Base-by-base conservation (phyloP, 31 red algal species). In the Bonnemaisonia californica region DNA sequence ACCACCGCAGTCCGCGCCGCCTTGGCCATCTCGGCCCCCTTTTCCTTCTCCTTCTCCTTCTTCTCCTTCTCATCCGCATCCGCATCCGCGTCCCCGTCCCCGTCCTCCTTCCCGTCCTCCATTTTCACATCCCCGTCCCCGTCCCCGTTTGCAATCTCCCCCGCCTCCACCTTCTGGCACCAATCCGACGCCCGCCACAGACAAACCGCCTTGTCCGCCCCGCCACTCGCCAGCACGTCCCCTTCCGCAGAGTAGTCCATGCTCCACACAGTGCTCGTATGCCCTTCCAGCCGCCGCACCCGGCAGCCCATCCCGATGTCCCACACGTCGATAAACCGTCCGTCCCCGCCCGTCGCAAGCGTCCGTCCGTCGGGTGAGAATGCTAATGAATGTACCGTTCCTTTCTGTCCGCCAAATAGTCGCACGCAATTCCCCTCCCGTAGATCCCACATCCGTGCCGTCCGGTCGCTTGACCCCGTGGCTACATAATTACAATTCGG, bases 401-500 rank as follows among this genome's bases (percentile, higher is more conserved):
- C 87, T 3, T 63, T 27, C 19, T 87, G 87, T 2, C 60, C 74
- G 2, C 90, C 85, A 69, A 95, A 98, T 16, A 98, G 39, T 16
- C 96, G 96, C 39, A 76, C 85, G 62, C 82, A 89, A 16, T 81
- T 82, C n/a, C 96, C 96, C 11, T 77, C 54, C 4, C 92, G 81
- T 48, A 94, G 54, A 74, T 98, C 92, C 96, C 92, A 95, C 41
- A 98, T 41, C 2, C 92, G 83, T 63, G 68, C 80, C 41, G 87
- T 87, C 27, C 92, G 88, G 63, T 95, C 92, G 29, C 72, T 81
- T 7, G 89, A 92, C 29, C 92, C 96, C 1, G 96, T 92, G 21
- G 89, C 92, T 16, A 98, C 78, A 67, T 98, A 98, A 68, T 93
- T 95, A 62, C 92, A 90, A 76, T 98, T 98, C 3, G 89, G 92